Conservation (phyloP, 2,329 filamentous ascomycete species). For the Madurella fahalii region DNA sequence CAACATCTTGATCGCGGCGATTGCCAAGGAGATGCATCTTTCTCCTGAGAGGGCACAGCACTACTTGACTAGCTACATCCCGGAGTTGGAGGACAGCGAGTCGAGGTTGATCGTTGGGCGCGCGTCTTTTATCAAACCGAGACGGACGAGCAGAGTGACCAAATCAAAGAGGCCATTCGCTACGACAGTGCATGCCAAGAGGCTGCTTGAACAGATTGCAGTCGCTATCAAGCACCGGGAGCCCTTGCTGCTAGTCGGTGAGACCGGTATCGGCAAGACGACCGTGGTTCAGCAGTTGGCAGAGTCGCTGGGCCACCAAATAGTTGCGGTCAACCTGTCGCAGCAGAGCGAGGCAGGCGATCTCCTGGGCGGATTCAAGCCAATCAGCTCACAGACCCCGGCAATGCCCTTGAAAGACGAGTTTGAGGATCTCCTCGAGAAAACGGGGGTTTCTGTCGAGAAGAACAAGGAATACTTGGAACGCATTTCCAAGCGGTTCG, state of each 20-base stretch:
- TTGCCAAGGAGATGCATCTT: slow-evolving; percentile 84
- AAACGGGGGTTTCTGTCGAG: slow-evolving; percentile 77
- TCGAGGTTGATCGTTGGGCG: slow-evolving; percentile 61
- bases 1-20: slow-evolving; percentile 57
- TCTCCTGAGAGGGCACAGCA: slow-evolving; percentile 77
- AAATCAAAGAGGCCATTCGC: slow-evolving; percentile 71
- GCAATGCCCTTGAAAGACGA: slow-evolving; percentile 89
- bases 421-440: slow-evolving; percentile 83
- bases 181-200: slow-evolving; percentile 78
- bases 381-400: slow-evolving; percentile 82
- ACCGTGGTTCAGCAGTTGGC: slow-evolving; percentile 93
- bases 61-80: slow-evolving; percentile 68
- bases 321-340: slow-evolving; percentile 91
- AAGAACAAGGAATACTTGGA: slow-evolving; percentile 87
- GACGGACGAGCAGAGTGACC: slow-evolving; percentile 44
- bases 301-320: slow-evolving; percentile 74
- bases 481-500: slow-evolving; percentile 72
- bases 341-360: slow-evolving; percentile 98
- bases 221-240: slow-evolving; percentile 80
- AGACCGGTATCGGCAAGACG: slow-evolving; percentile 98
- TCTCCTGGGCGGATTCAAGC: slow-evolving; percentile 92
- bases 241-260: slow-evolving; percentile 89
- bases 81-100: slow-evolving; percentile 61
- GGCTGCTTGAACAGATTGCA: slow-evolving; percentile 82
- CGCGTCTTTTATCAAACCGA: slow-evolving; percentile 57